Percentiles rank a stretch among this genome's conserved stretches.
phyloP scores from a whole-genome alignment of 1,284 basidiomycete genomes.

The Taiwanofungus camphoratus region DNA sequence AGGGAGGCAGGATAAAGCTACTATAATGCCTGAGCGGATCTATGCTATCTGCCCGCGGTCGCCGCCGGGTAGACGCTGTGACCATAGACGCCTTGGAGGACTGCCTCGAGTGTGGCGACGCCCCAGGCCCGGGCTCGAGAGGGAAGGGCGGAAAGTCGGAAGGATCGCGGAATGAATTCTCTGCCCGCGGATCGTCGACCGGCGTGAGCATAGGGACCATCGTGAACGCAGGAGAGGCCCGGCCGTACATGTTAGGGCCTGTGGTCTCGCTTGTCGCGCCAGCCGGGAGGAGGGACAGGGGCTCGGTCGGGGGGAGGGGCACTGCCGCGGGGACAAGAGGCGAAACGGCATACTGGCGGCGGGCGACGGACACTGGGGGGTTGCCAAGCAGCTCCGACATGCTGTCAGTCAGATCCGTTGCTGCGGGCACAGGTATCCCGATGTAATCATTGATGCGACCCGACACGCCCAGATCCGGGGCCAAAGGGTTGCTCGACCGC shows the following conservation, averaged over 20 bases:
- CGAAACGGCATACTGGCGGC: too few relatives aligned
- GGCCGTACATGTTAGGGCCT: neutral
- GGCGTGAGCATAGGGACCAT: constrained; percentile 3
- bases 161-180: neutral
- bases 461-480: too few relatives aligned
- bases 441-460: too few relatives aligned
- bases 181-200: neutral
- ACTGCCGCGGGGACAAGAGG: too few relatives aligned
- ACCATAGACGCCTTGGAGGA: constrained; percentile 8
- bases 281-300: too few relatives aligned
- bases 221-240: constrained; percentile 1
- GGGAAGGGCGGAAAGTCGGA: neutral
- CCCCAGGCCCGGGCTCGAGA: neutral
- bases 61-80: neutral
- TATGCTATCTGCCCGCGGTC: constrained; percentile 5
- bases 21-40: constrained; percentile 2
- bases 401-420: too few relatives aligned
- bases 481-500: too few relatives aligned
- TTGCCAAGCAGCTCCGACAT: too few relatives aligned
- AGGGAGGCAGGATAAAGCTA: neutral
- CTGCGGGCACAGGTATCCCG: too few relatives aligned
- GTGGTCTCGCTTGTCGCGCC: neutral
- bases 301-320: too few relatives aligned
- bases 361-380: too few relatives aligned
- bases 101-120: neutral